phyloP scores from a whole-genome alignment of 192 early-diverging fungal species.

The Funneliformis mosseae region DNA sequence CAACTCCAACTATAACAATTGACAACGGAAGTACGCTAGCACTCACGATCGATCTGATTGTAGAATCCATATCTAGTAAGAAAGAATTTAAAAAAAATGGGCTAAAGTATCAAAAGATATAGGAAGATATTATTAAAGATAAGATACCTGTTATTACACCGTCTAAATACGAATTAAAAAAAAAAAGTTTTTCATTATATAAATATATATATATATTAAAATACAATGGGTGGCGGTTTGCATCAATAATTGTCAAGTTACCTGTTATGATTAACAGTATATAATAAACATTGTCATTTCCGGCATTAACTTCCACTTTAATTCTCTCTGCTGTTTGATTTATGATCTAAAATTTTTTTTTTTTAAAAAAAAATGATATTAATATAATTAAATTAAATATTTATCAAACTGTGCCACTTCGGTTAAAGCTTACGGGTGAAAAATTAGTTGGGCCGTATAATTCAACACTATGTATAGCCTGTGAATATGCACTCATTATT shows the following conservation, averaged over 20 bases:
- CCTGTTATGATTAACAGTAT: constrained; percentile 21
- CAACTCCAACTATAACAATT: constrained; percentile 61
- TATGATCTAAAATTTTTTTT: constrained; percentile 2
- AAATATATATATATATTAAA: not conserved
- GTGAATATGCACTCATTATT: constrained; percentile 47
- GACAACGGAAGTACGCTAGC: constrained; percentile 48
- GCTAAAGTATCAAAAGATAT: not conserved
- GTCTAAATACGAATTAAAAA: constrained; percentile 35
- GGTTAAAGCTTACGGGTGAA: constrained; percentile 40
- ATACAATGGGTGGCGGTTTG: not conserved
- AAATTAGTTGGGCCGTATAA: constrained; percentile 61
- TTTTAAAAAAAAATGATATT: not conserved
- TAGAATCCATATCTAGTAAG: constrained; percentile 40
- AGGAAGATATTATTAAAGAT: constrained; percentile 21
- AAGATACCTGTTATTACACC: constrained; percentile 34
- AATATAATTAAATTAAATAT: not conserved
- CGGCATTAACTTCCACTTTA: constrained; percentile 27
- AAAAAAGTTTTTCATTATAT: not conserved
- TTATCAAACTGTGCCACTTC: not conserved
- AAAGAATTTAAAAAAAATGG: no score
- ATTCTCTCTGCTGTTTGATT: constrained; percentile 23
- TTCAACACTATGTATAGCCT: constrained; percentile 41
- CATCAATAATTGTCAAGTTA: constrained; percentile 12
- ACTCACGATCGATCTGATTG: constrained; percentile 47
- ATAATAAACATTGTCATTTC: constrained; percentile 28